These are phyloP conservation scores for Yarrowia sp. DNA, from an alignment of 805 yeast species.

Conservation along the genomic window DNA sequence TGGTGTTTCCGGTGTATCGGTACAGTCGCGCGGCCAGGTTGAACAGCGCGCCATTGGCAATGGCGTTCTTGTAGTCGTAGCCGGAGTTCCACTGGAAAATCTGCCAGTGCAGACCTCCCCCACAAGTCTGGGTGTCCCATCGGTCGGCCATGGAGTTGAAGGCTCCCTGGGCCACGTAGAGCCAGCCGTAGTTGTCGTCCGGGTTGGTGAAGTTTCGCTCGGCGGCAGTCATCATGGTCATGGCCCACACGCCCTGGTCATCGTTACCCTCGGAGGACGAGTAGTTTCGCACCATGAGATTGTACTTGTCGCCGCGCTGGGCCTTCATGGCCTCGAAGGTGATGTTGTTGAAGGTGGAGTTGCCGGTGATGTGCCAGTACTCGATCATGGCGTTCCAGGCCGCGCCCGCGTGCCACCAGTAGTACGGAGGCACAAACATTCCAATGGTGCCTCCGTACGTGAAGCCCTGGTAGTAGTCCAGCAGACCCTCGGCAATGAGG, in stretches of 20 bases:
- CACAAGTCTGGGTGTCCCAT: constrained; percentile 76
- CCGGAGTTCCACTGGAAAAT: constrained; percentile 93
- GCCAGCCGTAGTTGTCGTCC: constrained; percentile 69
- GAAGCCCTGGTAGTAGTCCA: constrained; percentile 66
- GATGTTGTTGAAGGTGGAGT: constrained; percentile 60
- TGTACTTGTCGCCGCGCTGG: constrained; percentile 71
- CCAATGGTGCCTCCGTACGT: constrained; percentile 77
- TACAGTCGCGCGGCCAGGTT: constrained; percentile 85
- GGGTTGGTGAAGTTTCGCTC: constrained; percentile 83
- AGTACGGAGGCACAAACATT: constrained; percentile 83
- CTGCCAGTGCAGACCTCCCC: constrained; percentile 96
- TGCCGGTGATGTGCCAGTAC: constrained; percentile 66
- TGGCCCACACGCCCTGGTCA: constrained; percentile 97
- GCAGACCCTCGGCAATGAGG: constrained; percentile 56
- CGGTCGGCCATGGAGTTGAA: constrained; percentile 86
- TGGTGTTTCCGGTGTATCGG: constrained; percentile 69
- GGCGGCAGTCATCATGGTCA: constrained; percentile 88
- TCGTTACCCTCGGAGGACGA: constrained; percentile 94
- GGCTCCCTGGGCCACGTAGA: constrained; percentile 79
- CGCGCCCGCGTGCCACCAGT: constrained; percentile 99
- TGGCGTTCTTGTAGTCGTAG: constrained; percentile 86
- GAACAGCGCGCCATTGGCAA: constrained; percentile 87
- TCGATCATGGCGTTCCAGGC: constrained; percentile 89
- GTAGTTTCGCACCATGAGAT: constrained; percentile 85
- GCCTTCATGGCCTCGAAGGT: constrained; percentile 62